Percentiles rank a stretch among this genome's conserved stretches.
phyloP scores from a whole-genome alignment of 176 grass and related monocot genomes.

The Carex cristatella region DNA sequence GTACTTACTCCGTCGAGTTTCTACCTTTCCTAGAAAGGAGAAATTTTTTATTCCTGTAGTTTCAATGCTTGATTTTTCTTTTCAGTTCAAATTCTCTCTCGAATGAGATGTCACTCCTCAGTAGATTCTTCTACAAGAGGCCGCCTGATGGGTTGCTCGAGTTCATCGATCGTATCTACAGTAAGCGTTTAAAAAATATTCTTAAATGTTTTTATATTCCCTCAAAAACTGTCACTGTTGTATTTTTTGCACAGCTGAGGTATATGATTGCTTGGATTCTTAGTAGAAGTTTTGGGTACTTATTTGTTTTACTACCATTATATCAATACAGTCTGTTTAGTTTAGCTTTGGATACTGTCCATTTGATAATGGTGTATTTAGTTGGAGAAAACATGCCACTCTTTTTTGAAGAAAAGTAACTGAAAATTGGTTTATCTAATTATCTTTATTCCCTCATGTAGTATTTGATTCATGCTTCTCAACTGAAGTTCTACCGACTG shows the following conservation, averaged over 20 bases:
- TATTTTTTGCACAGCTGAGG: not conserved
- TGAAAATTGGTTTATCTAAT: constrained; percentile 25
- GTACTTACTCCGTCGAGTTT: not conserved
- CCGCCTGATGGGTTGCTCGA: constrained; percentile 95
- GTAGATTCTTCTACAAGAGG: constrained; percentile 98
- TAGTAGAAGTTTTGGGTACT: not conserved
- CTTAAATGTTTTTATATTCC: not conserved
- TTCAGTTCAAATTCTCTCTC: constrained; percentile 1
- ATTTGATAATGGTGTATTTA: not conserved
- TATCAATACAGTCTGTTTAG: not conserved
- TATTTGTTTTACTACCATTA: not conserved
- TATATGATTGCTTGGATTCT: not conserved
- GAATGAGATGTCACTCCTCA: constrained; percentile 96
- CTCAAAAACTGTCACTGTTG: not conserved
- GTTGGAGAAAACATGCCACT: not conserved
- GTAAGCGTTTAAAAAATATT: constrained; percentile 36
- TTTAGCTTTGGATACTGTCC: not conserved
- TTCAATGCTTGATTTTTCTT: not conserved
- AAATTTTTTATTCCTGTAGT: not conserved
- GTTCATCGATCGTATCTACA: constrained; percentile 85
- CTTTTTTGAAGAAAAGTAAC: not conserved
- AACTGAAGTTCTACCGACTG: constrained; percentile 81
- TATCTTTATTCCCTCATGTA: constrained; percentile 29
- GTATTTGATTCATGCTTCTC: constrained; percentile 99
- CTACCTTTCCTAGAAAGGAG: not conserved